Percentiles rank a stretch among this genome's conserved stretches.
Conservation (phyloP, 169 alveolate species). For the Cryptosporidium bovis region DNA sequence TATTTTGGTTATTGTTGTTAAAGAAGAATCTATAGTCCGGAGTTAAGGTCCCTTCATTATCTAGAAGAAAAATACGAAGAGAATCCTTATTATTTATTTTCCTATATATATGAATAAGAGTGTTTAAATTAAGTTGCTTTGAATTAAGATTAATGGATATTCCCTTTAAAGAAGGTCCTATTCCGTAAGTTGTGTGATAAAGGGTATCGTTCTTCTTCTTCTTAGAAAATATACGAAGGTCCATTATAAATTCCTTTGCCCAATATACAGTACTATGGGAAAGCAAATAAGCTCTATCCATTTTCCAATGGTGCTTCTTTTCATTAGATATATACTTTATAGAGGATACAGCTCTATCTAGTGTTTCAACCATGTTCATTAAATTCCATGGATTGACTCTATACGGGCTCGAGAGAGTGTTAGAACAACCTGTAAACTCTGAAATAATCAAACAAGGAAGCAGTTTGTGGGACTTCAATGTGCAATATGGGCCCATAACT, state of each 20-base stretch:
- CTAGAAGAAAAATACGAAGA: constrained; percentile 78
- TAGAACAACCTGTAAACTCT: constrained; percentile 85
- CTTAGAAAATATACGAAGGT: constrained; percentile 13
- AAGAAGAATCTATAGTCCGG: constrained; percentile 76
- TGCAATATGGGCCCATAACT: constrained; percentile 12
- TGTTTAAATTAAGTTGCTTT: constrained; percentile 24
- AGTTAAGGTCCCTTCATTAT: constrained; percentile 82
- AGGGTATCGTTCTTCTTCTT: constrained; percentile 51
- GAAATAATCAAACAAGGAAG: constrained; percentile 79
- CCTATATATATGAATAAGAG: constrained; percentile 27
- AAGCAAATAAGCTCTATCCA: constrained; percentile 46
- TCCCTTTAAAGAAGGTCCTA: constrained; percentile 53
- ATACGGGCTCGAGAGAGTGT: constrained; percentile 81
- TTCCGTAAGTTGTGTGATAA: constrained; percentile 44
- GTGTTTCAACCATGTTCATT: constrained; percentile 81
- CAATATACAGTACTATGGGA: constrained; percentile 62
- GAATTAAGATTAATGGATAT: constrained; percentile 26
- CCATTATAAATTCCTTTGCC: constrained; percentile 70
- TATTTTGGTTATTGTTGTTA: constrained; percentile 6
- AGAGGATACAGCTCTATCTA: constrained; percentile 79
- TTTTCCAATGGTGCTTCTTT: constrained; percentile 41
- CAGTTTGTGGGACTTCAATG: not conserved
- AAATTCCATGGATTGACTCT: constrained; percentile 86
- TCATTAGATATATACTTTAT: constrained; percentile 1
- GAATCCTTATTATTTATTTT: not conserved